These are phyloP conservation scores for Nigrospora oryzae DNA, from an alignment of 2,329 filamentous ascomycete genomes.

Conservation along the genomic window DNA sequence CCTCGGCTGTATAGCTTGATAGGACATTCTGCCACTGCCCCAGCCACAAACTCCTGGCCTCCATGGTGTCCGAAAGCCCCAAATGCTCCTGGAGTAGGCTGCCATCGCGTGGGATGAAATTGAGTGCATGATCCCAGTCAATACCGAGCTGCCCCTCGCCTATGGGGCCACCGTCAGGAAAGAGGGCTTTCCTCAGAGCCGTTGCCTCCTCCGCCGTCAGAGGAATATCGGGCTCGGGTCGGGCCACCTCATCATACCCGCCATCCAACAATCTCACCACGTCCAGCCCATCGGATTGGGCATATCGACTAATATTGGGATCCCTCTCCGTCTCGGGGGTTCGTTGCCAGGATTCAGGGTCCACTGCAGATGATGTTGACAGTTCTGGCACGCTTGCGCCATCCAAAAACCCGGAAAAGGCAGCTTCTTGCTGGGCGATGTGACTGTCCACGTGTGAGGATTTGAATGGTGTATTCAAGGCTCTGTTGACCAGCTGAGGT, in stretches of 20 bases:
- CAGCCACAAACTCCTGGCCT: constrained; percentile 38
- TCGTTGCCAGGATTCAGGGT: not conserved
- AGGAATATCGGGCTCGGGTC: constrained; percentile 7
- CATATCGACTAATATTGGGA: not conserved
- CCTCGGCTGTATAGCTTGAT: constrained; percentile 51
- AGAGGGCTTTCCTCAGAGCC: constrained; percentile 15
- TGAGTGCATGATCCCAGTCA: constrained; percentile 37
- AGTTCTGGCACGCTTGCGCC: constrained; percentile 10
- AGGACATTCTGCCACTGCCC: constrained; percentile 49
- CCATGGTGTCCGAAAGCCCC: constrained; percentile 27
- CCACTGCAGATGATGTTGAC: not conserved
- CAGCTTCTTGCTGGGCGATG: constrained; percentile 20
- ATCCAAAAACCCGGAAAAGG: constrained; percentile 28
- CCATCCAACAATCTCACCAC: constrained; percentile 17
- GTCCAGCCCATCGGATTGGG: constrained; percentile 14
- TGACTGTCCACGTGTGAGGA: constrained; percentile 17
- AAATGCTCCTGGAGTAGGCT: constrained; percentile 18
- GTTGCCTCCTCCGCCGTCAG: constrained; percentile 10
- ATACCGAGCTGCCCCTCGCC: not conserved
- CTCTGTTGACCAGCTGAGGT: too few relatives aligned
- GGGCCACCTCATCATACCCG: constrained; percentile 10
- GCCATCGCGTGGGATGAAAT: constrained; percentile 34
- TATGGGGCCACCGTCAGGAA: constrained; percentile 6
- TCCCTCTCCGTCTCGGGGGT: not conserved
- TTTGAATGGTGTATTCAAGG: constrained; percentile 11